Conservation (phyloP, 2,329 filamentous ascomycete genomes). For the Beauveria bassiana region DNA sequence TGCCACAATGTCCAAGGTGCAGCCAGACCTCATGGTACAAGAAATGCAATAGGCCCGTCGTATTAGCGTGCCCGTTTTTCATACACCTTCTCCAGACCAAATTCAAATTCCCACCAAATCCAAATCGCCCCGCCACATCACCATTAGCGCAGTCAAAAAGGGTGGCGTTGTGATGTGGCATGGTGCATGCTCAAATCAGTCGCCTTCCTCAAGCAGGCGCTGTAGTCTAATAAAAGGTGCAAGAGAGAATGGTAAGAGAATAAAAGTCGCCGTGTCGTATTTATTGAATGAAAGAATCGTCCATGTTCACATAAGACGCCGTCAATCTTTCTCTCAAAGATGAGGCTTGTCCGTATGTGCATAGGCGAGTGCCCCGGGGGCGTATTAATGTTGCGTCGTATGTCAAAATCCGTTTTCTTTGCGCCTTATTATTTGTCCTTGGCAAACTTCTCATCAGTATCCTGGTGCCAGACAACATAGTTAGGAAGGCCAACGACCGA, state of each 20-base stretch:
- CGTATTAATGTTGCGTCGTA: neutral
- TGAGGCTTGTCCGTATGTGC: neutral
- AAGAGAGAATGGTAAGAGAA: neutral
- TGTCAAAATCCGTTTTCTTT: neutral
- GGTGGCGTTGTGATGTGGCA: constrained; percentile 15
- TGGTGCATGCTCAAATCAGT: neutral
- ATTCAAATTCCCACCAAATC: neutral
- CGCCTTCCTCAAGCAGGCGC: neutral
- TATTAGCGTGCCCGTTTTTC: neutral
- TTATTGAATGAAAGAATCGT: constrained; percentile 3
- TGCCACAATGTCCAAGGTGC: constrained; percentile 7
- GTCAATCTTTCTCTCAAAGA: constrained; percentile 2
- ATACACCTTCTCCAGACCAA: neutral
- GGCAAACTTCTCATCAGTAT: constrained; percentile 88
- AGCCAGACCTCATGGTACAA: constrained; percentile 8
- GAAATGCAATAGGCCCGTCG: neutral
- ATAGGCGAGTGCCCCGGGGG: neutral
- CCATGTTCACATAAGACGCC: neutral
- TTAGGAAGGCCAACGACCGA: constrained; percentile 88
- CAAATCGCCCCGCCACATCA: constrained; percentile 13
- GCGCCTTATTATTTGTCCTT: constrained; percentile 44
- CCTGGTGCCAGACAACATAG: constrained; percentile 98
- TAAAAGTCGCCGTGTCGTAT: constrained; percentile 6
- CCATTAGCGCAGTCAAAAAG: constrained; percentile 10
- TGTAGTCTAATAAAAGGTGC: constrained; percentile 7